Conservation (phyloP, 192 early-diverging fungal genomes). For the Coemansia sp. region DNA sequence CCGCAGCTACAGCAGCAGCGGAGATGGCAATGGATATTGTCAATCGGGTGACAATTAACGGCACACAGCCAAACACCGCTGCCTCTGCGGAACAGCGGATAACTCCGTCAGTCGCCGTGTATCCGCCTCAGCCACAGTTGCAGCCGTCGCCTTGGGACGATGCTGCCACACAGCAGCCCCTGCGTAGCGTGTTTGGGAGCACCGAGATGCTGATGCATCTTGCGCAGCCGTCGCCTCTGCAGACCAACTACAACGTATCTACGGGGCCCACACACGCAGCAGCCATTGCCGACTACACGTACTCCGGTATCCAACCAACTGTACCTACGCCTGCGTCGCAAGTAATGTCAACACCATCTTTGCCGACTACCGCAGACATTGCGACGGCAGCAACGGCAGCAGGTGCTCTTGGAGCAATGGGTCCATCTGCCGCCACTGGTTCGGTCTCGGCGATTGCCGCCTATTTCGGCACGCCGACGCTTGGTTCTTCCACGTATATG, state of each 20-base stretch:
- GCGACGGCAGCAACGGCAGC: neutral
- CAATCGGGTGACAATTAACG: neutral
- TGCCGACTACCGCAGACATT: neutral
- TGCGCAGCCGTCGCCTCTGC: slow-evolving; percentile 41
- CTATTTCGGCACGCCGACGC: slow-evolving; percentile 19
- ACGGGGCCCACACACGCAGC: neutral
- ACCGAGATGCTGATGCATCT: slow-evolving; percentile 42
- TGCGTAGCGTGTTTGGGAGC: slow-evolving; percentile 30
- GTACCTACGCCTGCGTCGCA: neutral
- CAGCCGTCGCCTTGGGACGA: slow-evolving; percentile 25
- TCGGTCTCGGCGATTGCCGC: slow-evolving; percentile 26
- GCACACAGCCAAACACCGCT: neutral
- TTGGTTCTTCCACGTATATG: neutral
- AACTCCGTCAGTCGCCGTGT: slow-evolving; percentile 22
- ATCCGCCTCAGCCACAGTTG: slow-evolving; percentile 17
- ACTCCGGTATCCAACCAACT: neutral
- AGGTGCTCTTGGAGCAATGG: neutral
- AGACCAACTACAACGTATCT: slow-evolving; percentile 26
- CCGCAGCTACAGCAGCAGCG: slow-evolving; percentile 2
- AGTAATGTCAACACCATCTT: slow-evolving; percentile 4
- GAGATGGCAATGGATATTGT: slow-evolving; percentile 12
- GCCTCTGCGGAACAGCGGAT: neutral
- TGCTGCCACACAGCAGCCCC: slow-evolving; percentile 22
- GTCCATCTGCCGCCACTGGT: neutral
- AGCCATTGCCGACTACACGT: neutral